Evolutionary conservation across 768 basidiomycete genomes (phyloP).

Genomic region (Postia placenta): DNA sequence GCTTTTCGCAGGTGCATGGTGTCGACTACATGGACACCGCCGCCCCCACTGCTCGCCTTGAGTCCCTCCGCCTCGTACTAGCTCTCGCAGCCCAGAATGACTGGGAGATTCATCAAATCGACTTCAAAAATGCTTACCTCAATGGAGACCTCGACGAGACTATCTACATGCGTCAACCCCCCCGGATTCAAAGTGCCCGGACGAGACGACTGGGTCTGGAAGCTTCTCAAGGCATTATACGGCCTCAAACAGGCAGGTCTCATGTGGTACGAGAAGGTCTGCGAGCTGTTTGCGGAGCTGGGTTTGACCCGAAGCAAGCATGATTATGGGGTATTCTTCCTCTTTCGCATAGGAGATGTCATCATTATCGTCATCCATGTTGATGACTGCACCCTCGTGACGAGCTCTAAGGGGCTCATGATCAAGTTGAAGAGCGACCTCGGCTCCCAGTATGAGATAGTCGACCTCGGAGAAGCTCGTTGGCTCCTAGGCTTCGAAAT

Average conservation of each 20-base stretch:
- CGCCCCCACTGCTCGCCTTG: slow-evolving; percentile 19
- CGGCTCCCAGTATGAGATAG: not conserved
- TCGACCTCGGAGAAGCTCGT: not conserved
- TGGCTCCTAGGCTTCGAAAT: slow-evolving; percentile 9
- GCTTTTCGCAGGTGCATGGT: slow-evolving; percentile 28
- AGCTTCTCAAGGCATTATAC: slow-evolving; percentile 18
- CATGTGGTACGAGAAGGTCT: slow-evolving; percentile 29
- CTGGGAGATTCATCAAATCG: slow-evolving; percentile 22
- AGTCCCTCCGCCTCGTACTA: slow-evolving; percentile 16
- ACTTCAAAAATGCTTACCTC: slow-evolving; percentile 23
- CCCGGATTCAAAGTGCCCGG: slow-evolving; percentile 10
- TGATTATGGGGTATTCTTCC: slow-evolving; percentile 21
- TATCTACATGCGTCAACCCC: slow-evolving; percentile 28
- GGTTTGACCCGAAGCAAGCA: slow-evolving; percentile 11
- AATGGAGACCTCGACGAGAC: slow-evolving; percentile 27
- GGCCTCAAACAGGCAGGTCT: slow-evolving; percentile 36
- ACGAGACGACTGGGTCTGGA: not conserved
- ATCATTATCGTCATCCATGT: not conserved
- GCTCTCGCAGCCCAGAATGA: slow-evolving; percentile 20
- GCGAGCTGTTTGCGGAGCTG: slow-evolving; percentile 18
- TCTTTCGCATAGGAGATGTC: not conserved
- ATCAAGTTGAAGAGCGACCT: not conserved
- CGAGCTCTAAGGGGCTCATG: not conserved
- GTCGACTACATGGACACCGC: slow-evolving; percentile 30
- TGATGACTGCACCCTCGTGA: slow-evolving; percentile 4